These are phyloP conservation scores for Boletales sp. DNA, from an alignment of 768 basidiomycete genomes.

Conservation along the genomic window DNA sequence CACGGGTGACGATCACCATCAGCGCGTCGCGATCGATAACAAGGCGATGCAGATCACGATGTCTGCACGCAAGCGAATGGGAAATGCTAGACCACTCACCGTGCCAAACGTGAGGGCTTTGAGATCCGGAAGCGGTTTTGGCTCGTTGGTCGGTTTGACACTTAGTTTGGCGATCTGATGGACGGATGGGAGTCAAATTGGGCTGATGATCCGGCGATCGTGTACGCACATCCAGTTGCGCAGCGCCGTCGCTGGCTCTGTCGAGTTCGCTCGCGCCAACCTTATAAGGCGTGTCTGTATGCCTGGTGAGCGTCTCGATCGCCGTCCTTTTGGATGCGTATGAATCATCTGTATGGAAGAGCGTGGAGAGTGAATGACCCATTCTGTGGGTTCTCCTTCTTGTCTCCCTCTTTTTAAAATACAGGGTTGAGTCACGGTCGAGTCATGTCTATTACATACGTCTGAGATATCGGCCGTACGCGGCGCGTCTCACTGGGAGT, in stretches of 20 bases:
- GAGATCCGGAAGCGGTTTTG: conserved; percentile 49
- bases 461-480: no score
- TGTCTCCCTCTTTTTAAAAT: no score
- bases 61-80: no score
- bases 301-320: not conserved
- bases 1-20: not conserved
- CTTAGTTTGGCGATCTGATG: conserved; percentile 55
- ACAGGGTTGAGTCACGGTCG: no score
- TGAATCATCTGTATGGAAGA: no score
- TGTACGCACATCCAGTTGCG: conserved; percentile 20
- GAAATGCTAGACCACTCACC: conserved; percentile 32
- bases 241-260: not conserved
- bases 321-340: conserved; percentile 2
- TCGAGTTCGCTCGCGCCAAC: not conserved
- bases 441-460: no score
- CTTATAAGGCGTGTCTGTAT: conserved; percentile 2
- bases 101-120: conserved; percentile 55
- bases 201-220: not conserved
- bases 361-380: no score
- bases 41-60: no score
- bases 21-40: not conserved
- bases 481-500: no score
- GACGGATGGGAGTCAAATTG: not conserved
- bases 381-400: no score
- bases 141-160: conserved; percentile 41